phyloP scores from a whole-genome alignment of 2,329 filamentous ascomycete species.

The Trichophaea hybrida region DNA sequence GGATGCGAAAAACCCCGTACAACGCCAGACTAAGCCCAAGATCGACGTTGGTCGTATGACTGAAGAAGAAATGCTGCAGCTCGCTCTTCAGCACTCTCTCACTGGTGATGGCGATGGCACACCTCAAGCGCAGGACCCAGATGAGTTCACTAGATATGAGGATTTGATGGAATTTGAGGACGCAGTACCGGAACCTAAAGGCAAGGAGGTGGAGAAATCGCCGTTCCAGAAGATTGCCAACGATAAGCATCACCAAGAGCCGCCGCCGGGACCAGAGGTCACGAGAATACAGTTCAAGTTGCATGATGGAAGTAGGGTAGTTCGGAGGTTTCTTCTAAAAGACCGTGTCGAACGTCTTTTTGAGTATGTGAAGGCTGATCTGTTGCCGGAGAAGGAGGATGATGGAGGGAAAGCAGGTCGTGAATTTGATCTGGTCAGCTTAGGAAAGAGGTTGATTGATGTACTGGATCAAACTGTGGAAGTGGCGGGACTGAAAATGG shows the following conservation, averaged over 20 bases:
- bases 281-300: conserved; percentile 90
- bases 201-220: conserved; percentile 19
- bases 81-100: conserved; percentile 62
- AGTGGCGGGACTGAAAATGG: conserved; percentile 76
- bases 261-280: conserved; percentile 51
- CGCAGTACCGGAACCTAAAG: conserved; percentile 26
- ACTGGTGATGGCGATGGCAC: conserved; percentile 36
- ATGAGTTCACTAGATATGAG: conserved; percentile 53
- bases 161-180: conserved; percentile 33
- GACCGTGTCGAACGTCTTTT: conserved; percentile 75
- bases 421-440: conserved; percentile 72
- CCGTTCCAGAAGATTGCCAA: conserved; percentile 57
- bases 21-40: conserved; percentile 48
- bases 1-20: conserved; percentile 81
- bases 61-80: conserved; percentile 91
- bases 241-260: conserved; percentile 61
- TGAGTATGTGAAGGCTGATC: conserved; percentile 89
- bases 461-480: conserved; percentile 58
- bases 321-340: conserved; percentile 64
- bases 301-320: conserved; percentile 59
- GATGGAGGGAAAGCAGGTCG: conserved; percentile 31
- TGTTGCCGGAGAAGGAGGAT: conserved; percentile 47
- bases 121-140: conserved; percentile 52
- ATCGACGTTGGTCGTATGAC: conserved; percentile 78
- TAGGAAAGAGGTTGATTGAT: conserved; percentile 76